Conservation (phyloP, 83 land plant genomes). For the Diphasiastrum complanatum region DNA sequence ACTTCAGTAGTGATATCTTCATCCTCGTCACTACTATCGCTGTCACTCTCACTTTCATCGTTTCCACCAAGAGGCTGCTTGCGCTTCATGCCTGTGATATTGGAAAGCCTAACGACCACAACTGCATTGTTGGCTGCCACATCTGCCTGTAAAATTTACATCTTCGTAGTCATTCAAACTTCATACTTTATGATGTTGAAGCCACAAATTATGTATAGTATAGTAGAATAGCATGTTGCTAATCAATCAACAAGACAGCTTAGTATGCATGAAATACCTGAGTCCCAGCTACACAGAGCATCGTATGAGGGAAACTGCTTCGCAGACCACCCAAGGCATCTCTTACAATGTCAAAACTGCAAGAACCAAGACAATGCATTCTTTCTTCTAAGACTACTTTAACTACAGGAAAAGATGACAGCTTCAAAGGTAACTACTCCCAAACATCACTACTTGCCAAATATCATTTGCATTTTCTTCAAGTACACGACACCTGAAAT, state of each 20-base stretch:
- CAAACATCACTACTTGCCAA: too few relatives aligned
- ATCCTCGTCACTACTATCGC: conserved; percentile 64
- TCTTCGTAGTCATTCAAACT: too few relatives aligned
- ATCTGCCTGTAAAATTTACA: conserved; percentile 94
- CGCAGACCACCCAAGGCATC: conserved; percentile 73
- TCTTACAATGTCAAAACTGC: conserved; percentile 78
- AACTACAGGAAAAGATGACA: too few relatives aligned
- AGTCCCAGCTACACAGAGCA: conserved; percentile 78
- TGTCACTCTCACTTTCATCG: conserved; percentile 44
- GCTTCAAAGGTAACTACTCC: too few relatives aligned
- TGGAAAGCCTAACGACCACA: conserved; percentile 62
- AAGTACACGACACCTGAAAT: too few relatives aligned
- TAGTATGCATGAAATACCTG: too few relatives aligned
- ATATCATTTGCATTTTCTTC: too few relatives aligned
- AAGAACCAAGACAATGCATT: background rate
- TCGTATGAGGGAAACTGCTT: conserved; percentile 74
- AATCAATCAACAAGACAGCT: too few relatives aligned
- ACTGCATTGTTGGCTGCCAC: conserved; percentile 62
- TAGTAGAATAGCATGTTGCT: too few relatives aligned
- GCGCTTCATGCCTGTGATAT: conserved; percentile 67
- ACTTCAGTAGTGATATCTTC: conserved; percentile 30
- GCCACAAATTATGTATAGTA: too few relatives aligned
- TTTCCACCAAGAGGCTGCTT: conserved; percentile 39
- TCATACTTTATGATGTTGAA: too few relatives aligned
- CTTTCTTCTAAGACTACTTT: too few relatives aligned